Evolutionary conservation across 305 asterid species (phyloP).

Genomic region (Rubia balearica): DNA sequence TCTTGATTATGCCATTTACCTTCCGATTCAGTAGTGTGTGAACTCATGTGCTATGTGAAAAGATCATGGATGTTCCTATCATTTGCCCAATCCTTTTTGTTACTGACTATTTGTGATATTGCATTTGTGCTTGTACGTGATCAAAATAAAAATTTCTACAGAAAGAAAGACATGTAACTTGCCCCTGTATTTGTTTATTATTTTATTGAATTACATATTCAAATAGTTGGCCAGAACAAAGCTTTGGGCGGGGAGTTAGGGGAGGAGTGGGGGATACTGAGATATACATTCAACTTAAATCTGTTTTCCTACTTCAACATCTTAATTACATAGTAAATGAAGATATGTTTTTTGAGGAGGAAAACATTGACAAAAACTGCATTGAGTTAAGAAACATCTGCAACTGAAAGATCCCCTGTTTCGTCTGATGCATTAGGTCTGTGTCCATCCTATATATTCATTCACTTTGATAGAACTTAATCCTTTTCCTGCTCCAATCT

Average conservation of each 20-base stretch:
- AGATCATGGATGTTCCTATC: not conserved
- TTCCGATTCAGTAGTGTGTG: not conserved
- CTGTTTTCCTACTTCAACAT: too few species aligned
- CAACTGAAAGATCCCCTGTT: not conserved
- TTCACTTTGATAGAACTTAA: not conserved
- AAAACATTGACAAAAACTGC: not conserved
- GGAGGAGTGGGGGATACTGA: not conserved
- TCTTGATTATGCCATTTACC: not conserved
- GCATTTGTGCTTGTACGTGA: not conserved
- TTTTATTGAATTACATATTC: not conserved
- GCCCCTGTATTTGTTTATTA: not conserved
- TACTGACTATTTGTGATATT: not conserved
- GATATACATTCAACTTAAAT: not conserved
- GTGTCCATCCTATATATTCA: not conserved
- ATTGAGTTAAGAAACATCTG: too few species aligned
- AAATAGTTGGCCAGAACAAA: not conserved
- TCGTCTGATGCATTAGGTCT: not conserved
- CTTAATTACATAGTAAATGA: too few species aligned
- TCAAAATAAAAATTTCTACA: not conserved
- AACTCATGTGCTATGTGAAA: not conserved
- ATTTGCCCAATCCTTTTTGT: not conserved
- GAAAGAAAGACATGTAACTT: not conserved
- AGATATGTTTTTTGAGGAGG: not conserved
- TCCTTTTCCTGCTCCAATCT: not conserved
- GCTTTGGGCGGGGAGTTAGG: not conserved